Evolutionary conservation across 2,329 filamentous ascomycete genomes (phyloP), one percentile per base, ranked within the genome.

Genomic region (Xylaria sp.): DNA sequence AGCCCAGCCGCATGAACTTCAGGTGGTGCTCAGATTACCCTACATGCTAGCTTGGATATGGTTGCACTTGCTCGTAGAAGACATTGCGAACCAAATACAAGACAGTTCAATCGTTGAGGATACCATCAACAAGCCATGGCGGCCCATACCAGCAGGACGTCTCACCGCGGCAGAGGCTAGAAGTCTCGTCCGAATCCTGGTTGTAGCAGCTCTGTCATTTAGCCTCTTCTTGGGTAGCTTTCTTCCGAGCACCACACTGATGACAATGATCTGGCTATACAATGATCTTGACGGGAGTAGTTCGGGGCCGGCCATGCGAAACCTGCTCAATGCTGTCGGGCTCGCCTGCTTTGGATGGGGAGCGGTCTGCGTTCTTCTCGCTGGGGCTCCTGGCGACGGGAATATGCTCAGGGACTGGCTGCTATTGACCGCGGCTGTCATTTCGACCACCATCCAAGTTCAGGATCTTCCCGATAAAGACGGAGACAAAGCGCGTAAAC

Each of bases 301-400:
- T 28, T 60, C 65, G 0, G 65, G 74, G 48, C 70, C 68, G 7
- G 65, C 69, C 23, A 69, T 75, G 56, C 74, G 78, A 2, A 78
- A 78, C 56, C 55, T 64, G 3, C 69, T 78, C 44, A 78, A 78
- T 60, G 77, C 74, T 3, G 74, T 63, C 5, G 77, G 76, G 0
- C 67, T 78, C 7, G 73, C 76, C 66, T 76, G 75, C 55, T 79
- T 78, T 66, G 74, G 75, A 59, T 76, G 76, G 66, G 77, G 77
- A 1, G 72, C 76, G 5, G 54, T 76, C 2, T 63, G 62, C 12
- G 69, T 74, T 0, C 65, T 74, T 0, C 65, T 66, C 9, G 60
- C 23, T 12, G 62, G 15, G 3, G 18, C 50, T 15, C 10, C 50
- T 12, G 32, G 8, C 13, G 41, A 20, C 1, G 37, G 50, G 23